phyloP scores from a whole-genome alignment of 1,284 basidiomycete genomes.

The Cryptococcus sp. region DNA sequence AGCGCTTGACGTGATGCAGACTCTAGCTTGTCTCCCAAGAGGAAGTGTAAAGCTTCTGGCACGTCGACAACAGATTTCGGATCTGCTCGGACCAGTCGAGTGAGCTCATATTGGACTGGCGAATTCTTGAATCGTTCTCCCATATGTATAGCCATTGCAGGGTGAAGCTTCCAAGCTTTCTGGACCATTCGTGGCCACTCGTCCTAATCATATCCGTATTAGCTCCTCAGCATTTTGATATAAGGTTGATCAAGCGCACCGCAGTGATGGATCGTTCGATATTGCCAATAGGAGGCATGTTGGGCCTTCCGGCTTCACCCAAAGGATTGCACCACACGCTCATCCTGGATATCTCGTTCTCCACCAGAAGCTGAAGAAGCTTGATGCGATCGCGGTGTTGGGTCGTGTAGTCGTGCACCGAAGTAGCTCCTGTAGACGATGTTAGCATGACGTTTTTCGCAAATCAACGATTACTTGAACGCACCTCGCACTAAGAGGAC shows the following conservation, averaged over 20 bases:
- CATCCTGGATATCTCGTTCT: conserved; percentile 85
- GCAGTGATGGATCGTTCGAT: conserved; percentile 61
- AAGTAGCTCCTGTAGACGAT: conserved; percentile 30
- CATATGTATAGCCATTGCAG: conserved; percentile 79
- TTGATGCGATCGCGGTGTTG: conserved; percentile 67
- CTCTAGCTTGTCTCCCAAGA: conserved; percentile 74
- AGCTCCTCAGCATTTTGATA: not conserved
- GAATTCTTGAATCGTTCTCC: conserved; percentile 80
- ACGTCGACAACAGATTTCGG: conserved; percentile 71
- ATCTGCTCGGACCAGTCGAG: conserved; percentile 70
- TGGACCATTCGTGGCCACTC: conserved; percentile 70
- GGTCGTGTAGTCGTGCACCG: conserved; percentile 60
- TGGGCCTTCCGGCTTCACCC: conserved; percentile 64
- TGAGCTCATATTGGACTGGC: conserved; percentile 67
- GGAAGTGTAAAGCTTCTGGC: conserved; percentile 75
- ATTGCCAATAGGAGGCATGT: conserved; percentile 18
- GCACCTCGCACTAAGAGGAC: conserved; percentile 52
- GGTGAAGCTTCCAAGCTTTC: conserved; percentile 79
- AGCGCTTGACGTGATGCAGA: conserved; percentile 64
- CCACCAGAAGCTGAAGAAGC: conserved; percentile 77
- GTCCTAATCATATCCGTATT: conserved; percentile 54
- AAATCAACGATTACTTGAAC: not conserved
- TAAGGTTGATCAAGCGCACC: conserved; percentile 52
- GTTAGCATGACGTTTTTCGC: not conserved
- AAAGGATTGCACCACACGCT: conserved; percentile 89